Evolutionary conservation across 176 grass and related monocot genomes (phyloP).

Genomic region (Carex cristatella): DNA sequence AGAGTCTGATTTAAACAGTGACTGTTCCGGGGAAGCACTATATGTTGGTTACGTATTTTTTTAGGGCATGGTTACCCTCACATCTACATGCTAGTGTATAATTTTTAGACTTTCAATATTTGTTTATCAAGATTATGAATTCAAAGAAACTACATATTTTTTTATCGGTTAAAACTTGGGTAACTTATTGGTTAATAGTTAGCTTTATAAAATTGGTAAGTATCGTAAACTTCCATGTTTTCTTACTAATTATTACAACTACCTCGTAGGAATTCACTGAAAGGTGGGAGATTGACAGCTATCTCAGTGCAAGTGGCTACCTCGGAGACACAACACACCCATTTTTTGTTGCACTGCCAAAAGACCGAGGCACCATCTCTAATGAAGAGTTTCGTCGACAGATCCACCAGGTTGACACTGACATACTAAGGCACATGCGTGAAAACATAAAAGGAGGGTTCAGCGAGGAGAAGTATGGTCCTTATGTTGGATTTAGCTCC

Average conservation of each 20-base stretch:
- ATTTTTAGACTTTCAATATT: not conserved
- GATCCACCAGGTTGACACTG: constrained; percentile 79
- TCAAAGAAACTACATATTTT: not conserved
- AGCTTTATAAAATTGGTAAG: not conserved
- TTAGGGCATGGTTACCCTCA: not conserved
- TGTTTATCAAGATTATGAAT: not conserved
- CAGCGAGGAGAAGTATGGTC: constrained; percentile 81
- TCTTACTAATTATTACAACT: constrained; percentile 17
- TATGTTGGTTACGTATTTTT: not conserved
- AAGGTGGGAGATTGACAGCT: constrained; percentile 85
- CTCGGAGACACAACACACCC: constrained; percentile 90
- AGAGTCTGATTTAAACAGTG: not conserved
- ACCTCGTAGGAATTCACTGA: constrained; percentile 82
- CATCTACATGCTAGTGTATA: not conserved
- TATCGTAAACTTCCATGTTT: not conserved
- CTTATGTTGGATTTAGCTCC: constrained; percentile 66
- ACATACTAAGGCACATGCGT: constrained; percentile 63
- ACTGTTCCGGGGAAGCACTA: not conserved
- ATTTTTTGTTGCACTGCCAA: constrained; percentile 93
- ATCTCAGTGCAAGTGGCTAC: constrained; percentile 81
- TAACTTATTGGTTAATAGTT: not conserved
- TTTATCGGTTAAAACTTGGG: not conserved
- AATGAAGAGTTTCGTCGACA: constrained; percentile 90
- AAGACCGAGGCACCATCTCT: constrained; percentile 82
- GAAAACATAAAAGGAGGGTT: constrained; percentile 85